Evolutionary conservation across 495 filamentous ascomycete species (phyloP), one percentile per base, ranked within the genome.

Genomic region (Venustampulla echinocandica): DNA sequence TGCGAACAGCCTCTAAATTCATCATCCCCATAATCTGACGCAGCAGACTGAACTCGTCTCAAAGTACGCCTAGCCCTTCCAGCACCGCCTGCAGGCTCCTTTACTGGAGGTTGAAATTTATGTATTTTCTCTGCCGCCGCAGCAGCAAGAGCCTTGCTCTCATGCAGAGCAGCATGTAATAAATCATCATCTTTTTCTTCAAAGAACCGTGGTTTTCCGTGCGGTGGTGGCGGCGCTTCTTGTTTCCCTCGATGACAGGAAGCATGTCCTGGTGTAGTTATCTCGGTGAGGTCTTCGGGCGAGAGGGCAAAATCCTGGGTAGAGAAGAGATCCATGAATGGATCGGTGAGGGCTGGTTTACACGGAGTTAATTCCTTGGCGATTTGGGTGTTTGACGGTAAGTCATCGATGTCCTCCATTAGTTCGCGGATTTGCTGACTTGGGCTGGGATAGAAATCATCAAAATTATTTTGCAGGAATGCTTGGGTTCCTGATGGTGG

Each of bases 261-360:
- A 33, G 54, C 47, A 14, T 44, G 30, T 30, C 50, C 47, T 27
- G 57, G 54, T 46, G 52, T 55, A 28, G 64, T 64, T 14, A 74
- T 52, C 18, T 75, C 71, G n/a, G n/a, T n/a, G 22, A 56, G 60
- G 3, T 73, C 39, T 19, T 75, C 71, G 50, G 73, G 69, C 1
- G 70, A 70, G 0, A 69, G 72, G 10, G 73, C 33, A 0, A 69
- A 41, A 49, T 75, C 71, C 42, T 72, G 71, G 0, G 71, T 68
- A 3, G 61, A 71, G 27, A 70, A 53, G 27, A 69, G 63, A 0
- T 60, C 54, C 2, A 61, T 52, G 7, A 60, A 49, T 3, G 25
- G 19, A 13, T 50, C 25, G 2, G 35, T 36, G 5, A 23, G n/a
- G 9, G 24, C 23, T n/a, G 28, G 18, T 32, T 20, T 27, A 3